These are phyloP conservation scores for Hygrophorus pudorinus DNA, from an alignment of 768 basidiomycete genomes.

Conservation along the genomic window DNA sequence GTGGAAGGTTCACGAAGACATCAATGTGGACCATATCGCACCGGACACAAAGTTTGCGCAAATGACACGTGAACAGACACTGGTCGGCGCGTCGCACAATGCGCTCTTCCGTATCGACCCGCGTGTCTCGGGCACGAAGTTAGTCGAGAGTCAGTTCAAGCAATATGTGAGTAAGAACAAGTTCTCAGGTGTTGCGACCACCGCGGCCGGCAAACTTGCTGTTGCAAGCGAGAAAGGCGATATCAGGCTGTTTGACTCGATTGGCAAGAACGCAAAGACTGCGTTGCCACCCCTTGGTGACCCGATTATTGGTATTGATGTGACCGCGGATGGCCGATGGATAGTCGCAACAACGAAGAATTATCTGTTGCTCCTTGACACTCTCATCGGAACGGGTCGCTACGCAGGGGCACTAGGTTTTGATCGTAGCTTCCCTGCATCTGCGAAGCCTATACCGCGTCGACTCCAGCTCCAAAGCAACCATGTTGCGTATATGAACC, in stretches of 20 bases:
- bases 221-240: constrained; percentile 97
- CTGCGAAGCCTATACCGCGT: constrained; percentile 84
- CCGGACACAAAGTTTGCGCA: constrained; percentile 94
- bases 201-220: constrained; percentile 76
- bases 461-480: constrained; percentile 81
- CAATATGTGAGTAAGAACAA: constrained; percentile 93
- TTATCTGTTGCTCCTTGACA: constrained; percentile 90
- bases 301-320: constrained; percentile 91
- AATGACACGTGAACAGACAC: constrained; percentile 84
- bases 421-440: constrained; percentile 91
- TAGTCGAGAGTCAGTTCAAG: constrained; percentile 92
- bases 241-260: constrained; percentile 86
- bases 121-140: constrained; percentile 81
- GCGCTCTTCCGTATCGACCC: constrained; percentile 98
- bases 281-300: constrained; percentile 92
- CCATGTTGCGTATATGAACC: constrained; percentile 91
- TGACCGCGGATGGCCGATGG: constrained; percentile 88
- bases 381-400: constrained; percentile 83
- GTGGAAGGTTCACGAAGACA: constrained; percentile 92
- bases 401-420: constrained; percentile 82
- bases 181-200: constrained; percentile 89
- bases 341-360: constrained; percentile 93
- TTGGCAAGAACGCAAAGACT: constrained; percentile 99
- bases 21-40: constrained; percentile 81
- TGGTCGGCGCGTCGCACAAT: constrained; percentile 90